phyloP scores from a whole-genome alignment of 768 basidiomycete species.

The Russula foetens region DNA sequence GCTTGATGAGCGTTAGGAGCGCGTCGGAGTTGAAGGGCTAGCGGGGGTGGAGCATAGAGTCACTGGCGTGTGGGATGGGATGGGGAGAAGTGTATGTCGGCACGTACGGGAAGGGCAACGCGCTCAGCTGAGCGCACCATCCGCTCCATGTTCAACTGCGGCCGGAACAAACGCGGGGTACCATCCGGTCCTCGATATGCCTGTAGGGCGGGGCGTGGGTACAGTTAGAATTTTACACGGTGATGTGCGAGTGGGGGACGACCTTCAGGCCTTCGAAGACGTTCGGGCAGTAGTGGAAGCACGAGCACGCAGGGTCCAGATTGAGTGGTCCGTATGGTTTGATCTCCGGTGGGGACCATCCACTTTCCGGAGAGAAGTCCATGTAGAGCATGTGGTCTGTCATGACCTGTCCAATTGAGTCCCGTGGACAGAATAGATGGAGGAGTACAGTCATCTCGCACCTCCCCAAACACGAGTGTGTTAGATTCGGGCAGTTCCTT shows the following conservation, averaged over 20 bases:
- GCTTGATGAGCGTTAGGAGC: conserved; percentile 48
- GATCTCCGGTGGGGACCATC: conserved; percentile 69
- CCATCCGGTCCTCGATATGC: conserved; percentile 70
- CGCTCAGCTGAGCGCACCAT: conserved; percentile 61
- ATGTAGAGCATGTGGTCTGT: conserved; percentile 75
- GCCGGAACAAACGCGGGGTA: conserved; percentile 69
- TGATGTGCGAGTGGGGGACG: not conserved
- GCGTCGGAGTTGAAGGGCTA: conserved; percentile 39
- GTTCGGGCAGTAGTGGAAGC: conserved; percentile 54
- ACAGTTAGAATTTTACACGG: not conserved
- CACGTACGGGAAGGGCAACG: conserved; percentile 25
- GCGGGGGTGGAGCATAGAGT: not conserved
- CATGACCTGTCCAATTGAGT: conserved; percentile 34
- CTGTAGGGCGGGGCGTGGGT: conserved; percentile 27
- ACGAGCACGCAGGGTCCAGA: conserved; percentile 48
- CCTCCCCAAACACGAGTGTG: conserved; percentile 50
- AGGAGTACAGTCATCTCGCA: conserved; percentile 22
- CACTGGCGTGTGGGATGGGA: too few relatives aligned
- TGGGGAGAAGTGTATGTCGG: not conserved
- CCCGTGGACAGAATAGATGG: not conserved
- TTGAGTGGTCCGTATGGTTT: conserved; percentile 56
- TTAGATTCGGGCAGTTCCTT: conserved; percentile 45
- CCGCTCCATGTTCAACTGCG: conserved; percentile 78
- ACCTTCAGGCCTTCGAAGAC: conserved; percentile 67
- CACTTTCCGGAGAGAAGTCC: conserved; percentile 50